Evolutionary conservation across 257 asterid species (phyloP), one percentile per base, ranked within the genome.

Genomic region (Mentha longifolia): DNA sequence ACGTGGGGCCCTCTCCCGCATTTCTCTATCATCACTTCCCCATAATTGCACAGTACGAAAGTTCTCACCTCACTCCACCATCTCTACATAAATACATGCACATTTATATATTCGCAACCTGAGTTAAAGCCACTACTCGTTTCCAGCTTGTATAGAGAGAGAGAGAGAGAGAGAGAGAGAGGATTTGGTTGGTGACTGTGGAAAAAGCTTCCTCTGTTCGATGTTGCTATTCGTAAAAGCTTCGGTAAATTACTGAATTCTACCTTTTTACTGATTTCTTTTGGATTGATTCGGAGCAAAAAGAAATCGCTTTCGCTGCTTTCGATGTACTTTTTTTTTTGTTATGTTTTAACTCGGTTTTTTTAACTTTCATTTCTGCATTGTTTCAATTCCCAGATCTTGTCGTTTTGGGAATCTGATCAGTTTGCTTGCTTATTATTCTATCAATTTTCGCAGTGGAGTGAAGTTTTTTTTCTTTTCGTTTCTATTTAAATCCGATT

Each of bases 371-470:
- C 31, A 56, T 60, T 55, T 25, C 54, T 62, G 70, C 61, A 41
- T 55, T 72, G 74, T 58, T 62, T 68, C 67, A 67, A 64, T 79
- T 42, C 64, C 56, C 68, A 68, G 80, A 77, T 81, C 79, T 82
- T 80, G 74, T 78, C 71, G 67, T 73, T 83, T 72, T 75, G 71
- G 67, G 75, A 76, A 37, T 66, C 64, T 57, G 69, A 42, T 74
- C 55, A 60, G 33, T 71, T 73, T 56, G 15, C 60, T 37, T 15
- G 67, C 14, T 19, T 39, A 13, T 25, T 69, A 19, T 17, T 35
- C 16, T 50, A 15, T 37, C 28, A 52, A 14, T 65, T 47, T 37
- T 45, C 16, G 43, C 45, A 42, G 19, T 16, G 47, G 65, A 41
- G 16, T 67, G 56, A 41, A n/a, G 66, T 60, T 22, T 60, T 33